Base-by-base conservation (phyloP, 805 yeast genomes). In the Pichia manshurica region DNA sequence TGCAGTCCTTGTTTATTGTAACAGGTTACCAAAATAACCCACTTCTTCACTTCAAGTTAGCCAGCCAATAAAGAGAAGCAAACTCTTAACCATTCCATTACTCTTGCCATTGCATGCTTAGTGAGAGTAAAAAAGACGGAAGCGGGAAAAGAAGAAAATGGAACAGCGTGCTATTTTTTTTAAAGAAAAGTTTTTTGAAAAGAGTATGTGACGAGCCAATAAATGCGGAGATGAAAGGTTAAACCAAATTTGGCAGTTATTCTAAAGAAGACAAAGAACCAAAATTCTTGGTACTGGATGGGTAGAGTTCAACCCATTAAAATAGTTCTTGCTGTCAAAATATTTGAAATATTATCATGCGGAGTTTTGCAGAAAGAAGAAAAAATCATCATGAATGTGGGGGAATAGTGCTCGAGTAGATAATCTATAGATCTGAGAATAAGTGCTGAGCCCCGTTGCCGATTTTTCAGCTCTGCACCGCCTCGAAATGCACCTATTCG, bases 1-100 rank as follows among this genome's bases (percentile, higher is more conserved):
- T 60, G 44, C 54, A 64, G 42, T 64, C 64, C 44, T 61, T 60
- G 48, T 64, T 61, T 35, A 64, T 62, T 8, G 68, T 60, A 48
- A 64, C 68, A 2, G 66, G 60, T 42, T 63, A 62, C 68, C 68
- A 65, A 16, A 62, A 40, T n/a, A 60, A 41, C 41, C 53, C 54
- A 48, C 61, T 55, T 44, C 62, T 59, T 44, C 54, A 59, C 19
- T 57, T 40, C 15, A 59, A 36, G 13, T 52, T 53, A 9, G 54
- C 57, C 54, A 9, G 54, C 57, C 28, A 64, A 44, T 46, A 63
- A 67, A 4, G 68, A 66, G 44, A 62, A 61, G 42, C 59, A 60
- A 1, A 45, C 46, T 6, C 47, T 48, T 22, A 64, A 45, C 56
- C 57, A 62, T 25, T 59, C 56, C 29, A 58, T 59, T 57, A 21